Conservation (phyloP, 768 basidiomycete genomes). For the Tremella yokohamensis region DNA sequence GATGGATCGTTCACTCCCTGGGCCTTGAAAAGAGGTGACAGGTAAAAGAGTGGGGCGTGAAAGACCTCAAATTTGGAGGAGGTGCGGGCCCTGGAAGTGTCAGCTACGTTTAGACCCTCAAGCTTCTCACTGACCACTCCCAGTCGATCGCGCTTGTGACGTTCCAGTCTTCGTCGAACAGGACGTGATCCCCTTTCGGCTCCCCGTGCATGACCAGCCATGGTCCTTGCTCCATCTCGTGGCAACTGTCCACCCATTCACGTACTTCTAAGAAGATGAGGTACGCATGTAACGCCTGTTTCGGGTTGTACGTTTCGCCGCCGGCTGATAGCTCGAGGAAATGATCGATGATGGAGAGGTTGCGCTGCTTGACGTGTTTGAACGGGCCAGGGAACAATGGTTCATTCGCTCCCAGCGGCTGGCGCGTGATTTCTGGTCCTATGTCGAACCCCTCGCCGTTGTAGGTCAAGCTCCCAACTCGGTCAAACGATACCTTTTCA, state of each 20-base stretch:
- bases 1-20: neutral
- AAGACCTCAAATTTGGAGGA: neutral
- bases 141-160: conserved; percentile 47
- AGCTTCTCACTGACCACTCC: conserved; percentile 39
- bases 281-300: neutral
- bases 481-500: conserved; percentile 7
- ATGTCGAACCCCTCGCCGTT: conserved; percentile 2
- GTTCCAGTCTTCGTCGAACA: conserved; percentile 36
- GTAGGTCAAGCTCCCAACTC: conserved; percentile 12
- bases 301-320: neutral
- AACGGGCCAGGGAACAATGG: conserved; percentile 20
- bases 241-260: conserved; percentile 10
- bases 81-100: neutral
- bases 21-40: neutral
- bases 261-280: conserved; percentile 9
- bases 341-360: conserved; percentile 13
- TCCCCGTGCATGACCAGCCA: conserved; percentile 36
- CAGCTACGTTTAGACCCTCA: neutral
- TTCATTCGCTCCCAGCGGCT: neutral
- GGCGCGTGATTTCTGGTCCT: conserved; percentile 4
- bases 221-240: conserved; percentile 12
- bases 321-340: conserved; percentile 1
- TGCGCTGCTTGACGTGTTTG: conserved; percentile 1
- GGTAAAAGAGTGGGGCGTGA: neutral
- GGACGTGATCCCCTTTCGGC: conserved; percentile 42